These are phyloP conservation scores for Ophiocordyceps australis DNA, from an alignment of 2,329 filamentous ascomycete species.

Conservation along the genomic window DNA sequence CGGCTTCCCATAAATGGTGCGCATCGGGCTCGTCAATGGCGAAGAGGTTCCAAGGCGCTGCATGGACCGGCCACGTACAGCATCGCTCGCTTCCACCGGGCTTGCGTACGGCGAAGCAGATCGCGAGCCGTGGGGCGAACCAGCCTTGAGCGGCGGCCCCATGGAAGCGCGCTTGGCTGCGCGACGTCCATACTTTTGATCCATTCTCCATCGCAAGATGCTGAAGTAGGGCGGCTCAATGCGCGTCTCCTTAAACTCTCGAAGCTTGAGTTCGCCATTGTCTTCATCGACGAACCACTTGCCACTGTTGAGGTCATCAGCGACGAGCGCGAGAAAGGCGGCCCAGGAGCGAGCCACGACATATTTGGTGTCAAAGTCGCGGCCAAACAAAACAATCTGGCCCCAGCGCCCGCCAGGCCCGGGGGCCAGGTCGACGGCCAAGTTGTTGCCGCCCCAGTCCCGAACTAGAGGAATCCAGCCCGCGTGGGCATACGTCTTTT, in stretches of 20 bases:
- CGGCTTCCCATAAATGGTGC: conserved; percentile 46
- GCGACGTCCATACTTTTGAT: conserved; percentile 78
- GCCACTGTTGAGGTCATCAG: conserved; percentile 77
- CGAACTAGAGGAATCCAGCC: conserved; percentile 92
- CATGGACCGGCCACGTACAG: conserved; percentile 51
- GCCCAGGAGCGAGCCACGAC: conserved; percentile 88
- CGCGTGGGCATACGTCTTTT: conserved; percentile 84
- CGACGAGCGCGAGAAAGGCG: conserved; percentile 66
- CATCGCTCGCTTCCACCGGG: conserved; percentile 38
- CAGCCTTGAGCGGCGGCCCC: conserved; percentile 19
- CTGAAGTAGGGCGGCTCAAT: conserved; percentile 90
- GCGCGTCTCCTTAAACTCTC: conserved; percentile 75
- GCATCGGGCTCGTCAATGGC: conserved; percentile 44
- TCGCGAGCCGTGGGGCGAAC: conserved; percentile 27
- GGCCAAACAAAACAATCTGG: conserved; percentile 89
- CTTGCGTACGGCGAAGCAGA: conserved; percentile 45
- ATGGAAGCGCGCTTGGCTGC: conserved; percentile 34
- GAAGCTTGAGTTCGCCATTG: conserved; percentile 73
- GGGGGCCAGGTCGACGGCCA: conserved; percentile 82
- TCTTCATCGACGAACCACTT: conserved; percentile 93
- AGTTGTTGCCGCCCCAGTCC: conserved; percentile 97
- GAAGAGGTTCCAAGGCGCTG: conserved; percentile 50
- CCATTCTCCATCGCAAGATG: conserved; percentile 84
- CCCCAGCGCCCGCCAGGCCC: conserved; percentile 86
- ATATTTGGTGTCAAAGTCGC: conserved; percentile 97